These are phyloP conservation scores for Hypoxylon sp. DNA, from an alignment of 2,329 filamentous ascomycete genomes.

Conservation along the genomic window DNA sequence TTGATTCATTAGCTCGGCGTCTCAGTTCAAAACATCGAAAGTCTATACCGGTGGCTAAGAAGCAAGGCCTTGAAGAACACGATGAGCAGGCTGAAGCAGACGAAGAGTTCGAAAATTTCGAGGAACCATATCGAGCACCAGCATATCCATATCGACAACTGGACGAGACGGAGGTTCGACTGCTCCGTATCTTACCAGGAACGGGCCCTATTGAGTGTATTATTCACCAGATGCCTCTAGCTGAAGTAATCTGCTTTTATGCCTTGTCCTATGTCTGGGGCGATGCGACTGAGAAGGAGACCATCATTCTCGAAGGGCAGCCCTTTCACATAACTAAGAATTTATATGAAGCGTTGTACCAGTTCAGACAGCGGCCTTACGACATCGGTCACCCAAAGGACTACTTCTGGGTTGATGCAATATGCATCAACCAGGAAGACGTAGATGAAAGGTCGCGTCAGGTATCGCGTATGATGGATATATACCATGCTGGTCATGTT, in stretches of 20 bases:
- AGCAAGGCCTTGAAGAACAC: neutral
- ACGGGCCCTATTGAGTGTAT: conserved; percentile 34
- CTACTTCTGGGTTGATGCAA: conserved; percentile 45
- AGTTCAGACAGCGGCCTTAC: conserved; percentile 25
- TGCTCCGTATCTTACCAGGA: conserved; percentile 42
- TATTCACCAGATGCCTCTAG: conserved; percentile 40
- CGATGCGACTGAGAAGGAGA: neutral
- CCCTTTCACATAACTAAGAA: conserved; percentile 28
- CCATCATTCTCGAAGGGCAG: conserved; percentile 28
- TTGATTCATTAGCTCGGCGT: conserved; percentile 3
- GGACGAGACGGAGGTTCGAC: conserved; percentile 35
- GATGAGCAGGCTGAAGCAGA: conserved; percentile 2
- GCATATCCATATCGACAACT: conserved; percentile 43
- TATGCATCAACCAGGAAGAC: conserved; percentile 46
- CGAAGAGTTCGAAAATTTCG: neutral
- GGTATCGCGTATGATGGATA: conserved; percentile 42
- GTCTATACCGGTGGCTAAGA: neutral
- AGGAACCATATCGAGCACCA: conserved; percentile 17
- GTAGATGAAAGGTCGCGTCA: conserved; percentile 35
- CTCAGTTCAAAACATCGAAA: conserved; percentile 1
- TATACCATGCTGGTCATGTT: conserved; percentile 25
- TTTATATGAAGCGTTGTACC: conserved; percentile 31
- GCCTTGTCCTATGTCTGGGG: conserved; percentile 42
- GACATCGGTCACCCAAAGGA: conserved; percentile 19
- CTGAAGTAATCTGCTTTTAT: conserved; percentile 23